Base-by-base conservation (phyloP, 345 rosid genomes). In the Syzygium grande region DNA sequence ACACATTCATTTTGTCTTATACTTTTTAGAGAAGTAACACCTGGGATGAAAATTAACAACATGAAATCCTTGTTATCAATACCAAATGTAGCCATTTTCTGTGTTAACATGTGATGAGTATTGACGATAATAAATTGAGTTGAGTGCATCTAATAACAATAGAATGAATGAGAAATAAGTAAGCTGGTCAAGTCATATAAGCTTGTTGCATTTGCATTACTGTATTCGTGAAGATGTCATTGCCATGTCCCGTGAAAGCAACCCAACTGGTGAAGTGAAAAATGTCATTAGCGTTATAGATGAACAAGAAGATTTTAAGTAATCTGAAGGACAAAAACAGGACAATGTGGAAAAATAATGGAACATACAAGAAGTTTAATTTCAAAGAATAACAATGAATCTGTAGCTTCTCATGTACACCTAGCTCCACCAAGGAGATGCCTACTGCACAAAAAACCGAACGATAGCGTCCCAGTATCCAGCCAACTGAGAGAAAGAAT, bases 401-500 rank as follows among this genome's bases (percentile, higher is more conserved):
- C 87, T 85, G 61, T 27, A 59, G 51, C 79, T 49, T 83, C 23
- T 84, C 51, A 21, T 27, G 56, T 88, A 87, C 49, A 23, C 38
- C 59, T 38, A 27, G 38, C 54, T 22, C 27, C 15, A 19, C 25
- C 27, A 38, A 27, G 80, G 38, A 73, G 80, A 38, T 38, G 88
- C 63, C 85, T 92, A 94, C 19, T 52, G 88, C 88, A 90, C 77
- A 84, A 94, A 91, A 84, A 93, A 55, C 86, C 88, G 84, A 90
- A 92, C 30, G 88, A 92, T 87, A 12, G 95, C 93, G 87, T 89
- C 94, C 93, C 86, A 93, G 88, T 96, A 97, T 86, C 96, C 96
- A 88, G 91, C 94, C 94, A 97, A 88, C 99, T 97, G 61, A 89
- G 85, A 49, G 85, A 85, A 25, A 84, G 41, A 17, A 49, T 5